These are phyloP conservation scores for Suhomyces coccinellae DNA, from an alignment of 1,139 yeast genomes.

Conservation along the genomic window DNA sequence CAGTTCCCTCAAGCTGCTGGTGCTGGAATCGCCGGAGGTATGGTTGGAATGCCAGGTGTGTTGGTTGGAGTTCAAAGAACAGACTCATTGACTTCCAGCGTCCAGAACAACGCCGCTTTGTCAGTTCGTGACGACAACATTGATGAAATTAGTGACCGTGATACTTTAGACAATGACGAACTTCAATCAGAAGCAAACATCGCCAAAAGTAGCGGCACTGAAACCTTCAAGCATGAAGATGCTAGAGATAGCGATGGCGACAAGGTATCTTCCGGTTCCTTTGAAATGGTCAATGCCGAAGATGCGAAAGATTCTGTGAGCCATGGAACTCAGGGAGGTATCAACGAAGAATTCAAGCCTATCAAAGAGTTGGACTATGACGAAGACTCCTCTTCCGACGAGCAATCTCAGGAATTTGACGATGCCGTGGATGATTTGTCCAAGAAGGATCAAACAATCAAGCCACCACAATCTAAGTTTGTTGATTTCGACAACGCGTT, in stretches of 20 bases:
- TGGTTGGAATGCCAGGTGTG: conserved; percentile 51
- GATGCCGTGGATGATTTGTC: conserved; percentile 44
- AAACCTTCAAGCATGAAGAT: conserved; percentile 18
- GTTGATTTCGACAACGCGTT: conserved; percentile 41
- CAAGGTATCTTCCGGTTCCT: conserved; percentile 43
- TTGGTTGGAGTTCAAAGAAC: conserved; percentile 55
- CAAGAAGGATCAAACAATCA: conserved; percentile 8
- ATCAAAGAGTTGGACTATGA: conserved; percentile 62
- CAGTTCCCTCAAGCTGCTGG: conserved; percentile 49
- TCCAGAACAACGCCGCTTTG: conserved; percentile 86
- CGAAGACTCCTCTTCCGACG: conserved; percentile 50
- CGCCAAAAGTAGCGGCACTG: conserved; percentile 21
- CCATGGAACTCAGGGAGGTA: conserved; percentile 3
- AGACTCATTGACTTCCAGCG: conserved; percentile 84
- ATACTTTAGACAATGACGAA: conserved; percentile 44
- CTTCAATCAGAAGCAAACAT: conserved; percentile 17
- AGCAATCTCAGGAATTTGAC: conserved; percentile 36
- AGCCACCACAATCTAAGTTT: conserved; percentile 26
- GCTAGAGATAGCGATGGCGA: conserved; percentile 40
- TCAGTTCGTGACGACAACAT: conserved; percentile 77
- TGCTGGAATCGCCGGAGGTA: conserved; percentile 38
- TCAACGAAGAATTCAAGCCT: conserved; percentile 66
- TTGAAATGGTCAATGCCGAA: conserved; percentile 52
- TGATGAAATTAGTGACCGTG: conserved; percentile 61
- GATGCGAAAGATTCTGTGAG: conserved; percentile 30